Conservation (phyloP, 805 yeast genomes). For the Tetrapisispora taiwanensis region DNA sequence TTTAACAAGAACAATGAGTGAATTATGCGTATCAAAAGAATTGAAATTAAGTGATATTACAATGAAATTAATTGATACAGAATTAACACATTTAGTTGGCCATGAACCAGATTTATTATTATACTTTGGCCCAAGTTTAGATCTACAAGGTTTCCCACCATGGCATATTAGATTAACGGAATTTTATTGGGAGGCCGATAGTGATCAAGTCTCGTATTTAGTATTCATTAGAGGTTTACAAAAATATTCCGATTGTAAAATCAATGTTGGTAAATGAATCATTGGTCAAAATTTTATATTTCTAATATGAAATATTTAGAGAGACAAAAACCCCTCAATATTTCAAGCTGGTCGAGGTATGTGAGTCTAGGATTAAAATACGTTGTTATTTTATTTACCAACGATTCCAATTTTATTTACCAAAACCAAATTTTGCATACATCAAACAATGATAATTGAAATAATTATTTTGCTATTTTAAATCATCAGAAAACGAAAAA, state of each 20-base stretch:
- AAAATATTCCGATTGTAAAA: slow-evolving; percentile 68
- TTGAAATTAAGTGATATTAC: slow-evolving; percentile 58
- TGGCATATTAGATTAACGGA: slow-evolving; percentile 93
- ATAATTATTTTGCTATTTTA: not conserved
- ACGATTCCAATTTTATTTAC: too few species aligned
- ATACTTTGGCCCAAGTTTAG: slow-evolving; percentile 76
- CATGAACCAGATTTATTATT: slow-evolving; percentile 87
- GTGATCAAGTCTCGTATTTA: slow-evolving; percentile 67
- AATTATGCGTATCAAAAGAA: slow-evolving; percentile 52
- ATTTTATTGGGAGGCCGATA: slow-evolving; percentile 84
- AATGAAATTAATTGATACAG: slow-evolving; percentile 64
- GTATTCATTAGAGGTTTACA: slow-evolving; percentile 73
- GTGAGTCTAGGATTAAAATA: too few species aligned
- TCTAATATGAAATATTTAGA: too few species aligned
- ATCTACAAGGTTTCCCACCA: slow-evolving; percentile 92
- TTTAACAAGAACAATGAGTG: slow-evolving; percentile 77
- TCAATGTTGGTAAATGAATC: slow-evolving; percentile 70
- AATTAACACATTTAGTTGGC: slow-evolving; percentile 65
- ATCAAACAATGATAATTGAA: not conserved
- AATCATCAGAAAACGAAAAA: not conserved
- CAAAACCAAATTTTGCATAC: not conserved
- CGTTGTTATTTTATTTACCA: too few species aligned
- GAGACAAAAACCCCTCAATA: too few species aligned
- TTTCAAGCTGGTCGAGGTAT: too few species aligned
- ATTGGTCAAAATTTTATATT: not conserved